A percentile compares a stretch with the other conserved stretches of the same genome.
Conservation (phyloP, 805 yeast species). For the Ogataea trehaloabstinens region DNA sequence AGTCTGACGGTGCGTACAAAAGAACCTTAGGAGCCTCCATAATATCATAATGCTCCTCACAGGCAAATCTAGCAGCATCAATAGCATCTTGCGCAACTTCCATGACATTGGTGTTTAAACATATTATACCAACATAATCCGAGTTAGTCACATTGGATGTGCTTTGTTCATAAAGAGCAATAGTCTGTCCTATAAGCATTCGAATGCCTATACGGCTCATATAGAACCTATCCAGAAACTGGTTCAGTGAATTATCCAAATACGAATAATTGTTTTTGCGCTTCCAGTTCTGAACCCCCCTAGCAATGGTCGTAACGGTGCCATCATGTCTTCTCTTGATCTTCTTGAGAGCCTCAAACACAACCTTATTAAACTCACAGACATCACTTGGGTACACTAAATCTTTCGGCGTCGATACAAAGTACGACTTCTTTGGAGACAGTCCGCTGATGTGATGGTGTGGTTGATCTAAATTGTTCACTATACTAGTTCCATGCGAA, state of each 20-base stretch:
- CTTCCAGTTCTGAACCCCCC: constrained; percentile 92
- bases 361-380: constrained; percentile 63
- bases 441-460: constrained; percentile 9
- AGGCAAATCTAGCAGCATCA: constrained; percentile 85
- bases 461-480: constrained; percentile 9
- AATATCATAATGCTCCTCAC: constrained; percentile 87
- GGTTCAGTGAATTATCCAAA: constrained; percentile 72
- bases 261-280: constrained; percentile 41
- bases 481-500: constrained; percentile 13
- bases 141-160: constrained; percentile 41
- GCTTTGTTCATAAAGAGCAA: constrained; percentile 52
- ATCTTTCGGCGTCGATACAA: constrained; percentile 50
- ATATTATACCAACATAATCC: constrained; percentile 85
- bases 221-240: constrained; percentile 81
- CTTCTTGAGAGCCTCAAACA: constrained; percentile 61
- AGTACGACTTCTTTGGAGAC: constrained; percentile 41
- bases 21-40: constrained; percentile 84
- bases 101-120: constrained; percentile 78
- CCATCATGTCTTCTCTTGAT: constrained; percentile 89
- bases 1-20: constrained; percentile 70
- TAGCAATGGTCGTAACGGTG: constrained; percentile 87
- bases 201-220: constrained; percentile 90
- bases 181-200: constrained; percentile 93
- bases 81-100: constrained; percentile 86
- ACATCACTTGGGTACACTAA: constrained; percentile 73